Base-by-base conservation (phyloP, 2,329 filamentous ascomycete species). In the Microdochium paspali region DNA sequence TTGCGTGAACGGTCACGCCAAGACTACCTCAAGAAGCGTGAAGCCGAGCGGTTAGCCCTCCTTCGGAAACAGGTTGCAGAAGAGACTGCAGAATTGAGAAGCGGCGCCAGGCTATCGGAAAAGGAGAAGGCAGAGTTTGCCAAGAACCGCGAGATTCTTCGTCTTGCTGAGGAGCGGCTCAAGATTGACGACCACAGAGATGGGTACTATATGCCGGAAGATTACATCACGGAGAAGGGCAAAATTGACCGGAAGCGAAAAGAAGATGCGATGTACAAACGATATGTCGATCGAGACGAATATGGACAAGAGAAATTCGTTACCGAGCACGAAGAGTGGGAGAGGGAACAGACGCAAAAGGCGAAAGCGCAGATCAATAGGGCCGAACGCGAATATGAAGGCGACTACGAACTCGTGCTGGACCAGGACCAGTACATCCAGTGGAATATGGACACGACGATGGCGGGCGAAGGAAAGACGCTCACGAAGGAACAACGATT, bases 321-420 rank as follows among this genome's bases (percentile, higher is more conserved):
- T 49, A 95, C 90, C 0, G 93, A 98, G 63, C 87, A 95, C 53
- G 90, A 98, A 52, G 87, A 95, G 60, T 98, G 91, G 91, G 93
- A 98, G 63, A 73, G 81, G 49, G 91, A 97, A 61, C 91, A 97
- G 67, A 79, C 85, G 1, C 77, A 83, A 48, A 94, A 94, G 64
- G 90, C 89, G 5, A 93, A 91, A 62, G 83, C 88, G 1, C 90
- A 95, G 62, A 89, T 95, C 50, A 76, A 80, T 54, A 80, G 82
- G 46, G 70, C 81, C 0, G 88, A 94, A 60, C 77, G 84, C 30
- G 81, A 86, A 13, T 83, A 90, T 46, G 83, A 90, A 54, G 83
- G 83, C 12, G 84, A 94, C 49, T 98, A 97, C 61, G 87, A 93
- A 56, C 95, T 90, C 60, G 87, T 98, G 13, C 83, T 98, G 61